phyloP scores from a whole-genome alignment of 2,329 filamentous ascomycete species.

The Aureobasidium sp. region DNA sequence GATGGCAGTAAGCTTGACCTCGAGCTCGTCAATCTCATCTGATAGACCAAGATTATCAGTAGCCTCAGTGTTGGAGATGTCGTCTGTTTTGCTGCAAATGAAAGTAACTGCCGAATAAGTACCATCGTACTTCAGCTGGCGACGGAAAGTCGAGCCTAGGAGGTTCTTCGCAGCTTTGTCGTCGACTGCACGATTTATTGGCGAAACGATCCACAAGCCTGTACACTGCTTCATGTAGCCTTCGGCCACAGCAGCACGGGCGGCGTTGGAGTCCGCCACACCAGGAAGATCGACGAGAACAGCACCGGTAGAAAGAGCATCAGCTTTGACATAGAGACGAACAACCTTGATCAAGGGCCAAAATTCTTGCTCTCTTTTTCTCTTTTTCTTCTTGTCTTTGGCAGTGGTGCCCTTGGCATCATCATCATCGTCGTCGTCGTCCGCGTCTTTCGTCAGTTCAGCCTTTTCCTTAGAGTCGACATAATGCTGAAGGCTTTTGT shows the following conservation, averaged over 20 bases:
- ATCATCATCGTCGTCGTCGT: conserved; percentile 20
- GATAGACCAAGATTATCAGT: conserved; percentile 33
- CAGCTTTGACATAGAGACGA: conserved; percentile 45
- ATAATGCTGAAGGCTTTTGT: conserved; percentile 41
- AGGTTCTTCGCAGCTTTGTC: conserved; percentile 53
- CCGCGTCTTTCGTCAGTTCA: conserved; percentile 1
- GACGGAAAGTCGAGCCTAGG: conserved; percentile 50
- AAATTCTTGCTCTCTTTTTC: conserved; percentile 30
- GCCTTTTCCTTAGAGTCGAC: conserved; percentile 51
- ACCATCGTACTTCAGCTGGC: conserved; percentile 54
- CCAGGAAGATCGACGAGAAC: conserved; percentile 55
- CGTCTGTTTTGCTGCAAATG: conserved; percentile 58
- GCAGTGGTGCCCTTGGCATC: conserved; percentile 25
- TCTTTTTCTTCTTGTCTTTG: conserved; percentile 28
- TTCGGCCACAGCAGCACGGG: conserved; percentile 50
- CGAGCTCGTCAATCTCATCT: conserved; percentile 25
- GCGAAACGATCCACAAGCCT: conserved; percentile 56
- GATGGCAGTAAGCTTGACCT: conserved; percentile 25
- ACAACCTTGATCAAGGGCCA: conserved; percentile 52
- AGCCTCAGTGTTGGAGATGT: conserved; percentile 47
- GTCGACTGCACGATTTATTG: conserved; percentile 54
- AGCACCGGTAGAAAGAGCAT: conserved; percentile 47
- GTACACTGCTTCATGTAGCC: conserved; percentile 56
- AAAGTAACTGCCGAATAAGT: conserved; percentile 50
- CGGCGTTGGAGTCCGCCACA: conserved; percentile 53